A percentile compares a stretch with the other conserved stretches of the same genome.
Evolutionary conservation across 2,329 filamentous ascomycete species (phyloP).

Genomic region (Trichophyton rubrum): DNA sequence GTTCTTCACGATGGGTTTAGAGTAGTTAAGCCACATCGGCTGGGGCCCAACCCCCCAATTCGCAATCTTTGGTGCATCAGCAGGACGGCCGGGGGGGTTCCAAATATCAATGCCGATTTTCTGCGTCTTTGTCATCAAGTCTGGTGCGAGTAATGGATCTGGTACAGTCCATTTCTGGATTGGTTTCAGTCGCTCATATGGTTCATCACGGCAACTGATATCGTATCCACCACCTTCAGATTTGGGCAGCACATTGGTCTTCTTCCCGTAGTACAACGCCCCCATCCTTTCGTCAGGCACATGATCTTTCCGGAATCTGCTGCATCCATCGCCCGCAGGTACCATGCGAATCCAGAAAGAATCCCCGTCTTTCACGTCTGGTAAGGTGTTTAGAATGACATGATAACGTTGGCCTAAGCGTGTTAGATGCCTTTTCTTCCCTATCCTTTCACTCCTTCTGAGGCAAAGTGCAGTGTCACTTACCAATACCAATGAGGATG

Average conservation of each 20-base stretch:
- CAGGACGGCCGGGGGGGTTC: slow-evolving; percentile 7
- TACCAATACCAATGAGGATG: slow-evolving; percentile 20
- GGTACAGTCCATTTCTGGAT: slow-evolving; percentile 10
- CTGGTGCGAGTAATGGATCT: slow-evolving; percentile 3
- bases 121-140: background rate
- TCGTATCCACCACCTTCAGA: slow-evolving; percentile 15
- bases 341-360: slow-evolving; percentile 35
- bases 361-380: slow-evolving; percentile 6
- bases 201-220: slow-evolving; percentile 20
- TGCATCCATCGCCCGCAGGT: slow-evolving; percentile 32
- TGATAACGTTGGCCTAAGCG: slow-evolving; percentile 26
- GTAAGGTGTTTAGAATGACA: slow-evolving; percentile 18
- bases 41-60: slow-evolving; percentile 8
- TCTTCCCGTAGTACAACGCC: slow-evolving; percentile 34
- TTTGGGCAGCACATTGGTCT: slow-evolving; percentile 11
- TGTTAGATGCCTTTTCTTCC: background rate
- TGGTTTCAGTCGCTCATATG: slow-evolving; percentile 7
- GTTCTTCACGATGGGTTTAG: slow-evolving; percentile 10
- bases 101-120: slow-evolving; percentile 6
- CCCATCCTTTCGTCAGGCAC: slow-evolving; percentile 37
- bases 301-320: slow-evolving; percentile 22
- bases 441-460: background rate
- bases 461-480: background rate
- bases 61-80: slow-evolving; percentile 1
- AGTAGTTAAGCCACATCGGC: slow-evolving; percentile 12